Base-by-base conservation (phyloP, 1,284 basidiomycete genomes). In the Moesziomyces globuligerus region DNA sequence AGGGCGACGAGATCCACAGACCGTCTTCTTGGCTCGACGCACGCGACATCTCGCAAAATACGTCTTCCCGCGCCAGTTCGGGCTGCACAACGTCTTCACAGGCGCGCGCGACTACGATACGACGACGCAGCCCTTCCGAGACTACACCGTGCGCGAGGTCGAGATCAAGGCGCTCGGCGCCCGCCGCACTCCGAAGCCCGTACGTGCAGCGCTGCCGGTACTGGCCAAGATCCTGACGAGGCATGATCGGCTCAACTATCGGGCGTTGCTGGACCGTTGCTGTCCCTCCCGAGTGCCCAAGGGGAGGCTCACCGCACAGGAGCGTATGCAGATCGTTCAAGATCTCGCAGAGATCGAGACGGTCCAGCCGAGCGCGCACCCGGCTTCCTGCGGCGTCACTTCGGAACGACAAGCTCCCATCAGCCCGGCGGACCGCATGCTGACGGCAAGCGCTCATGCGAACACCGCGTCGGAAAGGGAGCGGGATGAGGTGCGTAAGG, bases 51-150 rank as follows among this genome's bases (percentile, higher is more conserved):
- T 92, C 2, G 85, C 89, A 21, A 93, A 92, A 83, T 91, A 94
- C 78, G 84, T 95, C 0, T 94, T 94, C 74, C 89, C 92, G 7
- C 86, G 88, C 26, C 90, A 93, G 70, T 92, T 90, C 72, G 86
- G 86, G 0, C 82, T 94, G 1, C 81, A 86, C 11, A 90, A 85
- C 66, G 86, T 88, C 3, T 93, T 88, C 59, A 79, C 76, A 37
- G 73, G 45, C 43, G 47, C 29, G 9, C 61, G 49, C n/a, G 76
- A 76, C 55, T 50, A 54, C 11, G 55, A 64, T 7, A 20, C 53
- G 42, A 56, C 74, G 42, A 53, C 64, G 55, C 52, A 85, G 75
- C 67, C 75, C 18, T 84, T 86, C 46, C 84, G 86, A 3, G 86
- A 90, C 74, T 89, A 88, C 75, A 77, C 83, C 10, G 87, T 90